A percentile compares a stretch with the other conserved stretches of the same genome.
These are phyloP conservation scores for Ceratorhiza oryzae-sativae DNA, from an alignment of 1,284 basidiomycete genomes.

Conservation along the genomic window DNA sequence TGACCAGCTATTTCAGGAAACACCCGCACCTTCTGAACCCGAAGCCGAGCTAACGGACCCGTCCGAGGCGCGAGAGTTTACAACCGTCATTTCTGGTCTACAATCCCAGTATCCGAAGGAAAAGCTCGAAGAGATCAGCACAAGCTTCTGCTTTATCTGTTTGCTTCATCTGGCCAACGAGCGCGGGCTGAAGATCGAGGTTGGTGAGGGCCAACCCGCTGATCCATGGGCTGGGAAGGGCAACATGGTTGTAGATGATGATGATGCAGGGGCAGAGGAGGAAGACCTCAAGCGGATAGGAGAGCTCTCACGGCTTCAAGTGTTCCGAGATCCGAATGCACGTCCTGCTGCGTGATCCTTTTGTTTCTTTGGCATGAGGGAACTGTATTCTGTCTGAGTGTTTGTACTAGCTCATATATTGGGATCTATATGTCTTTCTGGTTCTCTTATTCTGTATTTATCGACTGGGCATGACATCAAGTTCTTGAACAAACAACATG, in stretches of 20 bases:
- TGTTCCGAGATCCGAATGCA: slow-evolving; percentile 75
- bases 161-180: slow-evolving; percentile 94
- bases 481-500: neutral
- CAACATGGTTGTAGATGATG: slow-evolving; percentile 46
- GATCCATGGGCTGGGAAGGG: slow-evolving; percentile 47
- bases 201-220: slow-evolving; percentile 52
- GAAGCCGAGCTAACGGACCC: slow-evolving; percentile 60
- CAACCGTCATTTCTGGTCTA: slow-evolving; percentile 82
- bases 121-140: slow-evolving; percentile 98
- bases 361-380: slow-evolving; percentile 30
- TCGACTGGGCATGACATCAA: neutral
- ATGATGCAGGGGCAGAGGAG: slow-evolving; percentile 48
- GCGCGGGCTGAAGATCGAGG: slow-evolving; percentile 84
- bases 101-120: slow-evolving; percentile 85
- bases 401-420: neutral
- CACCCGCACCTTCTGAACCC: slow-evolving; percentile 49
- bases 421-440: neutral
- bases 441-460: slow-evolving; percentile 33
- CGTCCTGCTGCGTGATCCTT: slow-evolving; percentile 58
- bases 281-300: slow-evolving; percentile 57
- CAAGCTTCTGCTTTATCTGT: slow-evolving; percentile 99
- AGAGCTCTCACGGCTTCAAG: slow-evolving; percentile 78
- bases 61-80: slow-evolving; percentile 76
- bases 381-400: slow-evolving; percentile 1
- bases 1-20: slow-evolving; percentile 13